Conservation (phyloP, 352 stramenopile genomes). For the Pythium sukuiense region DNA sequence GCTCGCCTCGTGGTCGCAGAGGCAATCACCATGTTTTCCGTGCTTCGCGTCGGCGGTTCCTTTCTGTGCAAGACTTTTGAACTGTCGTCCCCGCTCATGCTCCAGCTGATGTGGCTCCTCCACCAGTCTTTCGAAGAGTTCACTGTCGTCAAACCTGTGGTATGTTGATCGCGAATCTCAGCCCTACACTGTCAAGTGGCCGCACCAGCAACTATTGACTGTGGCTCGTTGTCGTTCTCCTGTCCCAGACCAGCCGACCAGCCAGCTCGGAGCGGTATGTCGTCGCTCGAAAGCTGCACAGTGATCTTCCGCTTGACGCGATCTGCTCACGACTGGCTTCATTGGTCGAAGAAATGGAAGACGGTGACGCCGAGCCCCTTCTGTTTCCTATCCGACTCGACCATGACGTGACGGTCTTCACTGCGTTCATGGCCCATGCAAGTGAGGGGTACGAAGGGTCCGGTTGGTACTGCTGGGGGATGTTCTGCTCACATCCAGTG, state of each 20-base stretch:
- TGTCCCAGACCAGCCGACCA: constrained; percentile 63
- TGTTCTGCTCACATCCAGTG: background rate
- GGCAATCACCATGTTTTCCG: constrained; percentile 51
- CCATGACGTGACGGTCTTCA: background rate
- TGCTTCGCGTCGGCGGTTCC: constrained; percentile 45
- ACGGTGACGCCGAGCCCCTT: background rate
- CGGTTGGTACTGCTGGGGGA: too few species aligned
- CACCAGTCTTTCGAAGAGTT: constrained; percentile 61
- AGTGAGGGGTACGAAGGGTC: constrained; percentile 29
- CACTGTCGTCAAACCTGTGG: constrained; percentile 69
- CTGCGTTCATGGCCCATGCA: constrained; percentile 39
- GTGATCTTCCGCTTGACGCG: background rate
- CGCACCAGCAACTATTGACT: background rate
- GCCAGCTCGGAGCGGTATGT: constrained; percentile 82
- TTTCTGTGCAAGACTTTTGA: constrained; percentile 88
- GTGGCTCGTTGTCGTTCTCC: background rate
- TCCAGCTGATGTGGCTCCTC: constrained; percentile 65
- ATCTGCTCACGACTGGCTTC: background rate
- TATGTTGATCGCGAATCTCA: constrained; percentile 16
- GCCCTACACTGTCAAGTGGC: too few species aligned
- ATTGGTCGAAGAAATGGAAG: constrained; percentile 7
- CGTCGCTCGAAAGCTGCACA: constrained; percentile 36
- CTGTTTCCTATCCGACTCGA: background rate
- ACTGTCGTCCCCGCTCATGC: constrained; percentile 52
- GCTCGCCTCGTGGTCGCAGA: constrained; percentile 60